These are phyloP conservation scores for Penicillium atrosanguineum DNA, from an alignment of 495 filamentous ascomycete genomes.

Conservation along the genomic window DNA sequence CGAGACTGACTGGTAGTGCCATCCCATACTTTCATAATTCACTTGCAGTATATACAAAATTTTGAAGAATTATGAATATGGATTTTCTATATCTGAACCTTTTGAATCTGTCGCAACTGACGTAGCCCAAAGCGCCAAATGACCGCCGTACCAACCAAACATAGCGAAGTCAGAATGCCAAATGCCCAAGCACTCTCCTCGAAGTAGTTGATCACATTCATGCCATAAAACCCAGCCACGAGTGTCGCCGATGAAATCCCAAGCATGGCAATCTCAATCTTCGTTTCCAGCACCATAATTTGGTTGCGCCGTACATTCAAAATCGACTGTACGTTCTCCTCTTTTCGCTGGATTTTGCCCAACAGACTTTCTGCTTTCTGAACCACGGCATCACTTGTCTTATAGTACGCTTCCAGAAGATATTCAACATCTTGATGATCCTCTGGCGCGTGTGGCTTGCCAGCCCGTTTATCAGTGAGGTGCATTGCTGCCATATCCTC, in stretches of 20 bases:
- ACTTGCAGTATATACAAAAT: not conserved
- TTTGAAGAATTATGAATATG: not conserved
- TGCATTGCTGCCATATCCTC: constrained; percentile 45
- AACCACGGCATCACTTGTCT: constrained; percentile 27
- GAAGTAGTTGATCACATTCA: constrained; percentile 34
- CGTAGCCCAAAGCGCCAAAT: constrained; percentile 24
- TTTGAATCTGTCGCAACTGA: constrained; percentile 20
- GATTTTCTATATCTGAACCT: constrained; percentile 4
- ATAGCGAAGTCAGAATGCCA: constrained; percentile 14
- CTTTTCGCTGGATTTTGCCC: constrained; percentile 24
- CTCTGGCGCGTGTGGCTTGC: constrained; percentile 21
- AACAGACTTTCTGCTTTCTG: constrained; percentile 24
- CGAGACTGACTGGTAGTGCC: constrained; percentile 36
- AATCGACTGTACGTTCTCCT: constrained; percentile 24
- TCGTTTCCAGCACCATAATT: constrained; percentile 35
- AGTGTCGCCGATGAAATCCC: constrained; percentile 30
- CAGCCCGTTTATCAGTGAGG: constrained; percentile 35
- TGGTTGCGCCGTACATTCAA: constrained; percentile 35
- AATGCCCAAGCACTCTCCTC: constrained; percentile 30
- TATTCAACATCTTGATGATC: constrained; percentile 39
- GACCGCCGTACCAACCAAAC: constrained; percentile 12
- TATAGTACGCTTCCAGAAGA: constrained; percentile 34
- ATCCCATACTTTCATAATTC: not conserved
- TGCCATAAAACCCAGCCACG: constrained; percentile 32
- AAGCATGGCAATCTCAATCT: constrained; percentile 33